Evolutionary conservation across 1,284 basidiomycete species (phyloP).

Genomic region (Leucoagaricus sp.): DNA sequence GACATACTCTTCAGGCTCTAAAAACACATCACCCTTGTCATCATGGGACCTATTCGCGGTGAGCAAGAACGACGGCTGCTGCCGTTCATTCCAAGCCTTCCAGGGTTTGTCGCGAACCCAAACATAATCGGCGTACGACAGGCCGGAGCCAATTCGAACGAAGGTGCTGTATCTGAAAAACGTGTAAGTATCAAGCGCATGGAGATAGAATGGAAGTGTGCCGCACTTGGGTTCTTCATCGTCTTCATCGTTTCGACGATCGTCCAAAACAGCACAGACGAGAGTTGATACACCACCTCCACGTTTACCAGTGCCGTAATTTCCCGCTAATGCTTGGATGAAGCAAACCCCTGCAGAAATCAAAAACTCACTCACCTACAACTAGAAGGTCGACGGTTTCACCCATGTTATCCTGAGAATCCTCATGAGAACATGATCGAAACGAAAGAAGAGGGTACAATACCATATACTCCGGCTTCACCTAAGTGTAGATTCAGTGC

Average conservation of each 20-base stretch:
- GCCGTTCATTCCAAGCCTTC: slow-evolving; percentile 70
- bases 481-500: slow-evolving; percentile 36
- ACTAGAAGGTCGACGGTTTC: slow-evolving; percentile 90
- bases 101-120: slow-evolving; percentile 78
- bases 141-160: slow-evolving; percentile 84
- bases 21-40: slow-evolving; percentile 81
- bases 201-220: slow-evolving; percentile 18
- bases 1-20: slow-evolving; percentile 76
- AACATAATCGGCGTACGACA: slow-evolving; percentile 82
- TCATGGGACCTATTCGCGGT: slow-evolving; percentile 61
- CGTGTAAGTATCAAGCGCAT: background rate
- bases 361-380: slow-evolving; percentile 56
- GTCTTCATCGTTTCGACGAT: slow-evolving; percentile 53
- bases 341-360: slow-evolving; percentile 3
- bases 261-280: slow-evolving; percentile 77
- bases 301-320: slow-evolving; percentile 73
- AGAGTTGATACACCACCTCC: slow-evolving; percentile 81
- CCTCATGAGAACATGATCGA: background rate
- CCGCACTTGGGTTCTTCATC: slow-evolving; percentile 64
- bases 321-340: slow-evolving; percentile 53
- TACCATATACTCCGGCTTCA: slow-evolving; percentile 95
- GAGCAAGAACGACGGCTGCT: slow-evolving; percentile 62
- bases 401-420: slow-evolving; percentile 76
- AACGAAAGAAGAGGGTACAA: slow-evolving; percentile 2
- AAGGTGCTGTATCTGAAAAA: slow-evolving; percentile 71